Evolutionary conservation across 768 basidiomycete species (phyloP).

Genomic region (Termitomyces sp.): DNA sequence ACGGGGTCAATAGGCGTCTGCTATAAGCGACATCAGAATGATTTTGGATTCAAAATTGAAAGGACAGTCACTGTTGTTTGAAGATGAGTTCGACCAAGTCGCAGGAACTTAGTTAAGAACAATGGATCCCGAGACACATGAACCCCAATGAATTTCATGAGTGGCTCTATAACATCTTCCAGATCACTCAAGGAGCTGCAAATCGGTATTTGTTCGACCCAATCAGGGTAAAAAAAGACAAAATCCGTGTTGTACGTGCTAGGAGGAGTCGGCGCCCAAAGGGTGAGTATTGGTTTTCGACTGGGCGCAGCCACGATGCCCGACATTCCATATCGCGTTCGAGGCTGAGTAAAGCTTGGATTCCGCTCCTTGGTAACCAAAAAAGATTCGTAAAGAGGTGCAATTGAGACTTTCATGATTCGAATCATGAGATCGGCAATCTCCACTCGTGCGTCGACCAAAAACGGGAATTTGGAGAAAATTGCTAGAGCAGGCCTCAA

Average conservation of each 20-base stretch:
- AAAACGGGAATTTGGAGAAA: slow-evolving; percentile 80
- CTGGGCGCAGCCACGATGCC: slow-evolving; percentile 50
- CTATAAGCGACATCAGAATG: slow-evolving; percentile 1
- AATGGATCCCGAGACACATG: slow-evolving; percentile 77
- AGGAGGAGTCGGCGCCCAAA: slow-evolving; percentile 79
- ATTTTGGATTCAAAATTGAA: background rate
- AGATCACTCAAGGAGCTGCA: slow-evolving; percentile 68
- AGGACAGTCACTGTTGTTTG: slow-evolving; percentile 41
- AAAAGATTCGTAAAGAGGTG: slow-evolving; percentile 58
- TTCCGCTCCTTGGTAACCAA: slow-evolving; percentile 58
- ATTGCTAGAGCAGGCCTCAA: slow-evolving; percentile 75
- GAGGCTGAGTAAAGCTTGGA: slow-evolving; percentile 59
- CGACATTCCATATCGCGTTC: slow-evolving; percentile 58
- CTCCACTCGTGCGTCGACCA: slow-evolving; percentile 77
- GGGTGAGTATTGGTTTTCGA: slow-evolving; percentile 66
- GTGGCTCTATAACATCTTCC: slow-evolving; percentile 69
- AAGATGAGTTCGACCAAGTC: slow-evolving; percentile 70
- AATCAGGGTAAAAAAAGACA: slow-evolving; percentile 88
- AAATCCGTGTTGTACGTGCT: slow-evolving; percentile 73
- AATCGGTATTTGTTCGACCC: slow-evolving; percentile 68
- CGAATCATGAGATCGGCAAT: slow-evolving; percentile 87
- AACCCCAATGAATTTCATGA: slow-evolving; percentile 76
- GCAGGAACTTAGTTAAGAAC: slow-evolving; percentile 76
- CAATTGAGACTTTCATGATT: slow-evolving; percentile 64
- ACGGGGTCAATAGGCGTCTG: slow-evolving; percentile 52